Percentiles rank a stretch among this genome's conserved stretches.
Evolutionary conservation across 2,329 filamentous ascomycete genomes (phyloP).

Genomic region (Ceratocystis colombiana): DNA sequence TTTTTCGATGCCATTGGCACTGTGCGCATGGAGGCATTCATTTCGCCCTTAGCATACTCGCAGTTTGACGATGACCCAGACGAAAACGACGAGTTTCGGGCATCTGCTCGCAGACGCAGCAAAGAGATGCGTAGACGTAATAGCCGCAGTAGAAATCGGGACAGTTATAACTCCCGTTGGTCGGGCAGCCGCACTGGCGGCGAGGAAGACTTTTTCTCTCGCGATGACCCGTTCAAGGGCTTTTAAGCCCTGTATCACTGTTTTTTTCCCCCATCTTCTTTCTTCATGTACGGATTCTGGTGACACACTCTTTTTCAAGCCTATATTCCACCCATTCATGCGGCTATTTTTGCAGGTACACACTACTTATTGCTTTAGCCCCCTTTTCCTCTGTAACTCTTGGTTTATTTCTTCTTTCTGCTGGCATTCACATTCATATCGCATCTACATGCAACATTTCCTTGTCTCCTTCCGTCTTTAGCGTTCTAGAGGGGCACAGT

Average conservation of each 20-base stretch:
- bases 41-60: constrained; percentile 50
- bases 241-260: constrained; percentile 36
- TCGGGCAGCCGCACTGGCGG: constrained; percentile 29
- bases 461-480: constrained; percentile 3
- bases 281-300: too few relatives aligned
- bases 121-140: constrained; percentile 45
- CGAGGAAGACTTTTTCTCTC: constrained; percentile 46
- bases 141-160: constrained; percentile 46
- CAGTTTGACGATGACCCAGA: constrained; percentile 40
- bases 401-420: constrained; percentile 1
- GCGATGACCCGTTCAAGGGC: constrained; percentile 52
- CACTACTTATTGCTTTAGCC: background rate
- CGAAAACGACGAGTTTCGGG: constrained; percentile 43
- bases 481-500: background rate
- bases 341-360: background rate
- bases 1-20: constrained; percentile 87
- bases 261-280: too few relatives aligned
- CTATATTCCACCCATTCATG: background rate
- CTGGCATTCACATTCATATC: background rate
- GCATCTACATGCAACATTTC: constrained; percentile 9
- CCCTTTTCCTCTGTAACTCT: background rate
- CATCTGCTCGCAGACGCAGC: constrained; percentile 42
- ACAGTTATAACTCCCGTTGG: constrained; percentile 40
- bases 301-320: background rate
- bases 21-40: constrained; percentile 94